phyloP scores from a whole-genome alignment of 139 green algal genomes.

The Coelastrella sp. region DNA sequence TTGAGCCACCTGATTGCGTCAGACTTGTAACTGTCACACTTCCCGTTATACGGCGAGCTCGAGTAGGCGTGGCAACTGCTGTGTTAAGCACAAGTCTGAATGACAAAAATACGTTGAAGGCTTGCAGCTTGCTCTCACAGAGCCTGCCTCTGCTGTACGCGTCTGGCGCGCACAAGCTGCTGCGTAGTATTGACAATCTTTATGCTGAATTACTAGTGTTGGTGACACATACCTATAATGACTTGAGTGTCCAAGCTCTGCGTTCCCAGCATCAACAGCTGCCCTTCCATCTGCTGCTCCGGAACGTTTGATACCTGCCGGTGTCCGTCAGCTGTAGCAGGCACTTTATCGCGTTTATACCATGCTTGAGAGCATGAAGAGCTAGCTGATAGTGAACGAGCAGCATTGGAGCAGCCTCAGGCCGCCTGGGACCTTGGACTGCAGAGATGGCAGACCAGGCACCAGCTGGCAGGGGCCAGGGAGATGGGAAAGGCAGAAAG shows the following conservation, averaged over 20 bases:
- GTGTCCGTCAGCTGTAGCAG: no score
- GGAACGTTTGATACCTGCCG: no score
- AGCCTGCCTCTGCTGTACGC: neutral
- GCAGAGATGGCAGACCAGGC: conserved; percentile 6
- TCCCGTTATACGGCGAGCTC: neutral
- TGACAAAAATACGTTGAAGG: neutral
- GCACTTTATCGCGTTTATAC: neutral
- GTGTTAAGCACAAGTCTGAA: neutral
- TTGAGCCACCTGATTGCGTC: neutral
- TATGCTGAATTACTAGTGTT: no score
- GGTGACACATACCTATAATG: no score
- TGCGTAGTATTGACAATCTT: no score
- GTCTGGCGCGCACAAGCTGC: no score
- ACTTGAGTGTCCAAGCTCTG: no score
- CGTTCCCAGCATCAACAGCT: no score
- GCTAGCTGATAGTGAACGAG: neutral
- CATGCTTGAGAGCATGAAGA: neutral
- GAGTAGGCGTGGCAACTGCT: neutral
- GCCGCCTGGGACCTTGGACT: neutral
- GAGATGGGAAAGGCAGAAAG: neutral
- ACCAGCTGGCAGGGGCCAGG: neutral
- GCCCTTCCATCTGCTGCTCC: no score
- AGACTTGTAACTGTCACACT: neutral
- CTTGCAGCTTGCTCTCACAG: neutral
- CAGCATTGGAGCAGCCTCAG: neutral